phyloP scores from a whole-genome alignment of 805 yeast species.

The Ascoidea tarda region DNA sequence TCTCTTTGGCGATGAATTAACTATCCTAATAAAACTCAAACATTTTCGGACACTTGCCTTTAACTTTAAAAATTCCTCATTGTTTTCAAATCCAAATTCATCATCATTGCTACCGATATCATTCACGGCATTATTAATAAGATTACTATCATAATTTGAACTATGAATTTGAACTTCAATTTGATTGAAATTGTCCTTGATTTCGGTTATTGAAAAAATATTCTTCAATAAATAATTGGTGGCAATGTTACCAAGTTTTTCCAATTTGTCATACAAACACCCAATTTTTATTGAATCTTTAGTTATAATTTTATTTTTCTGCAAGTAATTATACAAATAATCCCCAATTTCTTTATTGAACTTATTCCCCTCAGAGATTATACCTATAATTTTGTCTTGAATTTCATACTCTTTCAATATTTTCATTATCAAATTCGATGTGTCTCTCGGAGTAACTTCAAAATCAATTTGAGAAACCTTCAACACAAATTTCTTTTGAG shows the following conservation, averaged over 20 bases:
- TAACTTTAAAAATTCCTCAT: too few relatives aligned
- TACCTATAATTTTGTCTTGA: not conserved
- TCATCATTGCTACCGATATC: not conserved
- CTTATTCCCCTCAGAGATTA: not conserved
- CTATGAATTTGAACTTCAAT: not conserved
- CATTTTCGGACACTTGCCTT: not conserved
- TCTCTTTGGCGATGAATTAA: not conserved
- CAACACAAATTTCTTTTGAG: not conserved
- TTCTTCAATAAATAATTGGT: too few relatives aligned
- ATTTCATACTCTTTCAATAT: not conserved
- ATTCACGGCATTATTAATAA: not conserved
- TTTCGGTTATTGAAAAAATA: too few relatives aligned
- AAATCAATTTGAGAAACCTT: not conserved
- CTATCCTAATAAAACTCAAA: too few relatives aligned
- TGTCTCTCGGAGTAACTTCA: not conserved
- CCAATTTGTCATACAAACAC: too few relatives aligned
- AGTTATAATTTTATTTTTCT: too few relatives aligned
- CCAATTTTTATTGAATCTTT: too few relatives aligned
- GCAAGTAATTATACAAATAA: too few relatives aligned
- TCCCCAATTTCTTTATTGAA: not conserved
- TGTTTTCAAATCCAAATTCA: too few relatives aligned
- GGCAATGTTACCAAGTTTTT: too few relatives aligned
- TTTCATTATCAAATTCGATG: not conserved
- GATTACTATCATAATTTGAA: not conserved
- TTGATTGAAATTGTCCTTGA: too few relatives aligned